phyloP scores from a whole-genome alignment of 2,329 filamentous ascomycete species.

The Cladosporium sp. region DNA sequence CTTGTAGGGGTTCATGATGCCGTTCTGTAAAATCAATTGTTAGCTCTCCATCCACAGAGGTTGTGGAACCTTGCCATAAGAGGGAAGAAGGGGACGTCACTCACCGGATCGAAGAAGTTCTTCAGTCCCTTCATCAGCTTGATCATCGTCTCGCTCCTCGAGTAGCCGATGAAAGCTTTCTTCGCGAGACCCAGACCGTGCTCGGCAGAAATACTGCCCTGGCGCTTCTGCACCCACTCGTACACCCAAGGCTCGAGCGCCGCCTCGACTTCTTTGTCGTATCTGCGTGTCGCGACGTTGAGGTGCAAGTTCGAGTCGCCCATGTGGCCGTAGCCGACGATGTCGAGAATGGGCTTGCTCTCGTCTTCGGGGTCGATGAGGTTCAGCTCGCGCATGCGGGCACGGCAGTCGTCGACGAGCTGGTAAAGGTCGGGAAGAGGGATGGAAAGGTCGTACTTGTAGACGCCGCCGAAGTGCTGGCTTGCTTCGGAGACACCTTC shows the following conservation, averaged over 20 bases:
- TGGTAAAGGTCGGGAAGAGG: slow-evolving; percentile 82
- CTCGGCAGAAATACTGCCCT: slow-evolving; percentile 93
- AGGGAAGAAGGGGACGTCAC: too few species aligned
- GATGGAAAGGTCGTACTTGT: slow-evolving; percentile 98
- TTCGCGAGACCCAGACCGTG: slow-evolving; percentile 92
- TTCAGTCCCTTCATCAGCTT: slow-evolving; percentile 94
- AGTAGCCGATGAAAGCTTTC: slow-evolving; percentile 93
- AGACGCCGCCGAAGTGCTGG: slow-evolving; percentile 87
- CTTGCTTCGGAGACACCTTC: slow-evolving; percentile 89
- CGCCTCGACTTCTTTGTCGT: slow-evolving; percentile 83
- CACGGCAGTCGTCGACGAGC: slow-evolving; percentile 79
- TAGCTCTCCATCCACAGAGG: slow-evolving; percentile 19
- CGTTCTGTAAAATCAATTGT: slow-evolving; percentile 58
- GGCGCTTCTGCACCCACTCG: slow-evolving; percentile 86
- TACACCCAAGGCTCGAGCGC: slow-evolving; percentile 92
- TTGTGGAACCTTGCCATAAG: too few species aligned
- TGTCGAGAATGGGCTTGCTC: slow-evolving; percentile 73
- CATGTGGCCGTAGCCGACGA: slow-evolving; percentile 98
- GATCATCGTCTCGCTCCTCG: slow-evolving; percentile 80
- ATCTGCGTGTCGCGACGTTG: slow-evolving; percentile 78
- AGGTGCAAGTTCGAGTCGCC: slow-evolving; percentile 93
- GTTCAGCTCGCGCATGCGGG: slow-evolving; percentile 66
- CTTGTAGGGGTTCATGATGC: slow-evolving; percentile 99
- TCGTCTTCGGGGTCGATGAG: slow-evolving; percentile 69
- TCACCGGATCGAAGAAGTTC: slow-evolving; percentile 86